A percentile compares a stretch with the other conserved stretches of the same genome.
phyloP scores from a whole-genome alignment of 2,329 filamentous ascomycete species.

The Mycosphaerelloides madeirae region DNA sequence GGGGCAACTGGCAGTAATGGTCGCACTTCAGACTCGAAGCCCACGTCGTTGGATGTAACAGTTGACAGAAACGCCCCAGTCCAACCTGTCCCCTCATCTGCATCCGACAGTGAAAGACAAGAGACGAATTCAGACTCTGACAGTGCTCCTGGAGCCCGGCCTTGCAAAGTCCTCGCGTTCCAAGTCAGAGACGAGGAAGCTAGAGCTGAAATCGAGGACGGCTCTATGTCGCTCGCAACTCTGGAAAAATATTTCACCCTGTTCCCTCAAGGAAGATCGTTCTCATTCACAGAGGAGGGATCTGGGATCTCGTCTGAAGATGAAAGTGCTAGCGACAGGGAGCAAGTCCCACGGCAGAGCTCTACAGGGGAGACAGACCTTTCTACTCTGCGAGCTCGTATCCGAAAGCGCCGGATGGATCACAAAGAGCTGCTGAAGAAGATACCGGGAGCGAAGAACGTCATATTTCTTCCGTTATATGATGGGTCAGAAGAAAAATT shows the following conservation, averaged over 20 bases:
- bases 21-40: conserved; percentile 11
- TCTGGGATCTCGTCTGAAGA: conserved; percentile 24
- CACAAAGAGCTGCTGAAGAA: conserved; percentile 37
- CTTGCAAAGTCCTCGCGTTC: conserved; percentile 23
- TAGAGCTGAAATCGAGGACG: conserved; percentile 20
- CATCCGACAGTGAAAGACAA: conserved; percentile 16
- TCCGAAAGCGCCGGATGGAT: conserved; percentile 35
- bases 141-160: conserved; percentile 15
- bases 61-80: not conserved
- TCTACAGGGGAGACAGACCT: not conserved
- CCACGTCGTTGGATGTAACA: not conserved
- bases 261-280: conserved; percentile 24
- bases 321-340: conserved; percentile 22
- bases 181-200: conserved; percentile 22
- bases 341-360: not conserved
- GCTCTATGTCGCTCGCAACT: conserved; percentile 20
- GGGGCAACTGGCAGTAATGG: conserved; percentile 21
- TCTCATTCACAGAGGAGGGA: conserved; percentile 26
- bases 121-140: conserved; percentile 24
- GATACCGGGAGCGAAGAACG: conserved; percentile 29
- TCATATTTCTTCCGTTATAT: conserved; percentile 51
- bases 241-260: conserved; percentile 24
- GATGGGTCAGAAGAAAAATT: conserved; percentile 42
- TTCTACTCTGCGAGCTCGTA: conserved; percentile 7
- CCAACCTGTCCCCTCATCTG: conserved; percentile 8